Conservation (phyloP, 2,329 filamentous ascomycete genomes). For the Phyllosticta paracitricarpa region DNA sequence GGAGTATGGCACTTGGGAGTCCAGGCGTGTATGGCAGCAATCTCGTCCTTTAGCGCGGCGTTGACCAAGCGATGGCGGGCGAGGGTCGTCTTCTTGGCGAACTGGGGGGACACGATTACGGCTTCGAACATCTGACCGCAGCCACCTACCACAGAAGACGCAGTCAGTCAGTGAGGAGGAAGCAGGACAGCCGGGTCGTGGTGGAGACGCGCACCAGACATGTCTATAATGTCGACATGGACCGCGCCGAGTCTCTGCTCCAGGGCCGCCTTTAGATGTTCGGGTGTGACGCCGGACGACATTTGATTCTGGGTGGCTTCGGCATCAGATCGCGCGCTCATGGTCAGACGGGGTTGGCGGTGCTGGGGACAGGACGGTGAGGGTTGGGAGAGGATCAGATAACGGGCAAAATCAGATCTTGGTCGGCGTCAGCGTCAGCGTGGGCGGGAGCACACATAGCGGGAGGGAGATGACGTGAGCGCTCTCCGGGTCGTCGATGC, state of each 20-base stretch:
- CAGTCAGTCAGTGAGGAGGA: not conserved
- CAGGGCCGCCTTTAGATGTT: constrained; percentile 58
- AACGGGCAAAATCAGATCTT: constrained; percentile 12
- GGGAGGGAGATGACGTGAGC: constrained; percentile 3
- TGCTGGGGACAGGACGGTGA: not conserved
- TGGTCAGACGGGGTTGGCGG: constrained; percentile 14
- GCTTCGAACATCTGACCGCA: constrained; percentile 63
- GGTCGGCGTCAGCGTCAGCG: not conserved
- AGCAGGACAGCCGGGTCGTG: not conserved
- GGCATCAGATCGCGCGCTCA: constrained; percentile 35
- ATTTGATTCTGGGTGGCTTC: constrained; percentile 44
- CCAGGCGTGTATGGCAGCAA: constrained; percentile 88
- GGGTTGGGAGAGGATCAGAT: constrained; percentile 2
- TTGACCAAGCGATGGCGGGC: constrained; percentile 84
- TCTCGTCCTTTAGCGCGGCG: constrained; percentile 71
- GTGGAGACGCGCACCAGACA: constrained; percentile 59
- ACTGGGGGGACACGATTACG: constrained; percentile 50
- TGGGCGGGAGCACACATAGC: constrained; percentile 4
- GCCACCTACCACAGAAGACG: constrained; percentile 42
- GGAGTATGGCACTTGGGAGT: constrained; percentile 88
- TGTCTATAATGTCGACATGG: constrained; percentile 81
- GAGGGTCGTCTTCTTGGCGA: constrained; percentile 53
- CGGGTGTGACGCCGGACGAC: constrained; percentile 58
- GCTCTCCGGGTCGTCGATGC: not conserved
- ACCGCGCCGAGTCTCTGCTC: constrained; percentile 59